Evolutionary conservation across 2,329 filamentous ascomycete genomes (phyloP).

Genomic region (Microcyclospora tardicrescens): DNA sequence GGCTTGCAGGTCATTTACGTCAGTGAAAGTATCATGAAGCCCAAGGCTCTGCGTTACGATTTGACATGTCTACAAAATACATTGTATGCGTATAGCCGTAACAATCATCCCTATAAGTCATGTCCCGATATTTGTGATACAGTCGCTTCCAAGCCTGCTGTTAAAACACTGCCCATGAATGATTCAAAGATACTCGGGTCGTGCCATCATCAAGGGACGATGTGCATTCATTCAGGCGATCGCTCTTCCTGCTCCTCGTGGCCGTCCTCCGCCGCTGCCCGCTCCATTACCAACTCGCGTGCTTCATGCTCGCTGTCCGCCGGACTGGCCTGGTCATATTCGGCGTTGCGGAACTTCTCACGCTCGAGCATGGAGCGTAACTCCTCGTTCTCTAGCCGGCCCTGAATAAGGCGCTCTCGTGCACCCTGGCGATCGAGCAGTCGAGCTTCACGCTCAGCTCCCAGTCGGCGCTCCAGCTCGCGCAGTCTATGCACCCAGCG

Average conservation of each 20-base stretch:
- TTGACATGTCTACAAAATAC: no score
- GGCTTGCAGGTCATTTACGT: no score
- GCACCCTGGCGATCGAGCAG: slow-evolving; percentile 76
- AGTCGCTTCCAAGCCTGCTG: no score
- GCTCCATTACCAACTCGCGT: slow-evolving; percentile 1
- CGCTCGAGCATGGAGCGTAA: slow-evolving; percentile 51
- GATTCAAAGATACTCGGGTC: no score
- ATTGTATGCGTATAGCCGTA: no score
- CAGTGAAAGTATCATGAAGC: no score
- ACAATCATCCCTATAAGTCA: no score
- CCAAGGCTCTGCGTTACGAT: no score
- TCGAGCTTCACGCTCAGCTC: slow-evolving; percentile 76
- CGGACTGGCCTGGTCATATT: slow-evolving; percentile 2
- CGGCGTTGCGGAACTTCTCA: slow-evolving; percentile 30
- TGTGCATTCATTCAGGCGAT: no score
- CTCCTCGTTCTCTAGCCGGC: slow-evolving; percentile 61
- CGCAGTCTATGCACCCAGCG: slow-evolving; percentile 75
- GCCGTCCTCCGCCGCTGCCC: slow-evolving; percentile 1
- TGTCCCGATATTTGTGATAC: no score
- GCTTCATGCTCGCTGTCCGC: slow-evolving; percentile 2
- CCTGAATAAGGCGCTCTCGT: slow-evolving; percentile 62
- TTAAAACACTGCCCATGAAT: no score
- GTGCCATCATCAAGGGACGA: no score
- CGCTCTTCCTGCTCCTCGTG: neutral
- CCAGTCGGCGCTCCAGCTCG: slow-evolving; percentile 78